Evolutionary conservation across 2,329 filamentous ascomycete species (phyloP), one percentile per base, ranked within the genome.

Genomic region (Aspergillus proliferans): DNA sequence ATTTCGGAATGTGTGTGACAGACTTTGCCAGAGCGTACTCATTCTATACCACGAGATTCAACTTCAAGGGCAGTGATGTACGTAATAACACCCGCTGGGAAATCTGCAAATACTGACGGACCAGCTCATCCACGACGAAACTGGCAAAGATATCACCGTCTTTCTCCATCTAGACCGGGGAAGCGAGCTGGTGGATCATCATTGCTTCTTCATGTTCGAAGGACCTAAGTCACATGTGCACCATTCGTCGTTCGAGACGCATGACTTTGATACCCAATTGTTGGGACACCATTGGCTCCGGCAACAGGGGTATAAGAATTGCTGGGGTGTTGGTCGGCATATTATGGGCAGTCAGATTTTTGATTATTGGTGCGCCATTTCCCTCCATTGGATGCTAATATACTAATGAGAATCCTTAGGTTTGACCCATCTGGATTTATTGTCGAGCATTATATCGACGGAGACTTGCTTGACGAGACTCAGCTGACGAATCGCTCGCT

Each of bases 241-340:
- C 62, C 85, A 88, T 67, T 80, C 79, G 9, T 80, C 76, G 2
- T 88, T 83, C 54, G 85, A 88, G 67, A 83, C 85, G 7, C 80
- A 85, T 58, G 83, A 88, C 63, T 86, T 85, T 57, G 85, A 88
- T 60, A 79, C 80, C 4, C 85, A 88, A 70, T 74, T 80, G 21
- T 69, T 88, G 3, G 85, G 85, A 1, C 85, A 88, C 66, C 78
- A 85, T 58, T 87, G 83, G 83, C 69, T 88, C 52, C 73, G 73
- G 1, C 69, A 79, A 52, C 80, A 82, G 62, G 80, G 79, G 1
- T 85, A 86, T 62, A 75, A 76, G 58, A 80, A 76, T 58, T 83
- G 82, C 55, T 88, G 85, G 85, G 85, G 85, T 1, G 79, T 88
- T 0, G 85, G 85, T 0, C 67, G 85, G 45, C 85, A 88, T 70